Base-by-base conservation (phyloP, 2,329 filamentous ascomycete species). In the Truncatella angustata region DNA sequence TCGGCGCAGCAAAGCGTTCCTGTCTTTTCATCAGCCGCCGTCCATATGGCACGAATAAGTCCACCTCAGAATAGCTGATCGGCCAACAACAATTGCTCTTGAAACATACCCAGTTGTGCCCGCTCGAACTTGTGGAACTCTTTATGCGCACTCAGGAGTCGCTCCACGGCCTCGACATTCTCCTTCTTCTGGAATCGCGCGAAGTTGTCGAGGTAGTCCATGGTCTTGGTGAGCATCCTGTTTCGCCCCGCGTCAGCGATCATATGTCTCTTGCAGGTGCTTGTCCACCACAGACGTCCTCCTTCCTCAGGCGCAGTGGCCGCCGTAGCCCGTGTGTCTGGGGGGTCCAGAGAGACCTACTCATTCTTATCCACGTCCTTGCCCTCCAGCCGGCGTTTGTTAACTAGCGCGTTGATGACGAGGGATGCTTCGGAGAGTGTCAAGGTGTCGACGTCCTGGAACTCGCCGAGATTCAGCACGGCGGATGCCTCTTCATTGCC, bases 121-220 rank as follows among this genome's bases (percentile, higher is more conserved):
- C 91, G 84, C 80, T 99, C 94, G 68, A 97, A 97, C 69, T 91
- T 89, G 64, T 90, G 89, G 61, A 99, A 76, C 67, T 91, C 85
- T 58, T 85, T 84, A 66, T 91, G 88, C 53, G 87, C 82, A 60
- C 88, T 88, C 57, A 97, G 80, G 62, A 97, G 77, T 54, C 90
- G 85, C 72, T 96, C 91, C 28, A 97, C 91, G n/a, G 91, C 90
- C 73, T 96, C 90, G 66, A 96, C 89, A 60, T 94, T 94, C 70
- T 96, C 90, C 70, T 93, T 91, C 64, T 92, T 86, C 75, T 96
- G 96, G 81, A 97, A 97, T 32, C 94, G 89, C 16, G 92, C 88
- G 73, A 99, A 99, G 57, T 91, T 86, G 63, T 96, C 91, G 50
- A 97, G 84, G 73, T 99, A 97, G 66, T 92, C 90, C 59, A 91